Conservation (phyloP, 768 basidiomycete species). For the Asterophora parasitica region DNA sequence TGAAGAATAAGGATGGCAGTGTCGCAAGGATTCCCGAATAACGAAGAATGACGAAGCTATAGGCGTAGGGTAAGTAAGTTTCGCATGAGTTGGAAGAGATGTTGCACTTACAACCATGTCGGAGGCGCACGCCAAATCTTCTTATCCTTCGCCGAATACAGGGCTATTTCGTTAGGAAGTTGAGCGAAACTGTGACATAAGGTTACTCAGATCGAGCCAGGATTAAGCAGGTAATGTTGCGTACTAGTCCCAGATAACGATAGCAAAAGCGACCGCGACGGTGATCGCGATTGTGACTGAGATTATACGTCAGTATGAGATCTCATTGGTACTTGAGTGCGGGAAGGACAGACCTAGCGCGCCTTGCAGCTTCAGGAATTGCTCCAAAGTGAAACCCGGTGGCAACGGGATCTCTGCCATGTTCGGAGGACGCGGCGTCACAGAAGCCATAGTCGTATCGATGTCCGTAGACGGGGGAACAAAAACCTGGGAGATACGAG, state of each 20-base stretch:
- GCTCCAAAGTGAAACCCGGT: conserved; percentile 17
- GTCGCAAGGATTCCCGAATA: conserved; percentile 28
- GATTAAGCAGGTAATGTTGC: conserved; percentile 4
- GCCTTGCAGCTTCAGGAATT: conserved; percentile 17
- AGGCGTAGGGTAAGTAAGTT: neutral
- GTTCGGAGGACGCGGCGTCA: conserved; percentile 3
- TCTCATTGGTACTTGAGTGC: neutral
- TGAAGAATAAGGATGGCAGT: conserved; percentile 23
- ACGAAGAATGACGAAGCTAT: conserved; percentile 29
- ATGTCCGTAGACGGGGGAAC: neutral
- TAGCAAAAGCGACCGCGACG: conserved; percentile 25
- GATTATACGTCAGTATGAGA: neutral
- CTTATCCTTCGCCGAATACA: conserved; percentile 18
- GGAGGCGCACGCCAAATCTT: conserved; percentile 23
- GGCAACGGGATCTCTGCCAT: conserved; percentile 17
- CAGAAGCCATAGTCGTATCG: conserved; percentile 6
- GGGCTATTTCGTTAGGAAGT: conserved; percentile 25
- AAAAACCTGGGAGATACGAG: neutral
- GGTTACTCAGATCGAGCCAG: neutral
- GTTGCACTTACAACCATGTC: conserved; percentile 25
- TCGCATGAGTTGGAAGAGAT: neutral
- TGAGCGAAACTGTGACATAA: conserved; percentile 19
- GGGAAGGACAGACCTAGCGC: conserved; percentile 9
- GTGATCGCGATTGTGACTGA: conserved; percentile 20
- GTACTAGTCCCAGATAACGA: conserved; percentile 31